Evolutionary conservation across 2,329 filamentous ascomycete genomes (phyloP).

Genomic region (Fusarium solani-melongenae): DNA sequence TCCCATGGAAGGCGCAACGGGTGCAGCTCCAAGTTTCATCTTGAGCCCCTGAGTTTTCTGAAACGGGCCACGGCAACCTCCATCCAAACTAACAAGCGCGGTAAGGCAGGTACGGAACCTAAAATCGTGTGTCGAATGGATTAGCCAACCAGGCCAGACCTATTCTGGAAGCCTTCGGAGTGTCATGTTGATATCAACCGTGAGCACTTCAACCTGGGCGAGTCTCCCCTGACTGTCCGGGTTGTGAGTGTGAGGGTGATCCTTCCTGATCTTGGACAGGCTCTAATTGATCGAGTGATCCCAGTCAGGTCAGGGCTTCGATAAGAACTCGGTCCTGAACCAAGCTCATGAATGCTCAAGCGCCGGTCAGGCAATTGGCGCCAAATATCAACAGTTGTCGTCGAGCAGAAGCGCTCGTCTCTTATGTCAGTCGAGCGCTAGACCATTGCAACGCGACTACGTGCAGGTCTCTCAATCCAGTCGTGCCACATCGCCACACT

Average conservation of each 20-base stretch:
- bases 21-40: slow-evolving; percentile 34
- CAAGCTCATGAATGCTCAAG: background rate
- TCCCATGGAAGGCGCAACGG: slow-evolving; percentile 4
- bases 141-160: background rate
- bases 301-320: background rate
- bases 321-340: background rate
- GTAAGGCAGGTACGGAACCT: slow-evolving; percentile 15
- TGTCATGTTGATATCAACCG: background rate
- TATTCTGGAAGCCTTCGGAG: slow-evolving; percentile 22
- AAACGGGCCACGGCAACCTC: slow-evolving; percentile 25
- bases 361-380: background rate
- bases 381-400: background rate
- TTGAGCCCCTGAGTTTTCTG: slow-evolving; percentile 31
- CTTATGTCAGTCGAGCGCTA: slow-evolving; percentile 3
- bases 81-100: background rate
- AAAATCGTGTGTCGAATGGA: background rate
- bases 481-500: slow-evolving; percentile 30
- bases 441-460: slow-evolving; percentile 12
- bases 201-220: background rate
- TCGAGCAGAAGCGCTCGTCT: background rate
- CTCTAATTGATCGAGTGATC: background rate
- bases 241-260: slow-evolving; percentile 20
- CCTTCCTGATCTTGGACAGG: slow-evolving; percentile 10
- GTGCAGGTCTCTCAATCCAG: slow-evolving; percentile 29
- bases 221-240: background rate